These are phyloP conservation scores for Aspergillus ochraceoroseus DNA, from an alignment of 2,329 filamentous ascomycete genomes.

Conservation along the genomic window DNA sequence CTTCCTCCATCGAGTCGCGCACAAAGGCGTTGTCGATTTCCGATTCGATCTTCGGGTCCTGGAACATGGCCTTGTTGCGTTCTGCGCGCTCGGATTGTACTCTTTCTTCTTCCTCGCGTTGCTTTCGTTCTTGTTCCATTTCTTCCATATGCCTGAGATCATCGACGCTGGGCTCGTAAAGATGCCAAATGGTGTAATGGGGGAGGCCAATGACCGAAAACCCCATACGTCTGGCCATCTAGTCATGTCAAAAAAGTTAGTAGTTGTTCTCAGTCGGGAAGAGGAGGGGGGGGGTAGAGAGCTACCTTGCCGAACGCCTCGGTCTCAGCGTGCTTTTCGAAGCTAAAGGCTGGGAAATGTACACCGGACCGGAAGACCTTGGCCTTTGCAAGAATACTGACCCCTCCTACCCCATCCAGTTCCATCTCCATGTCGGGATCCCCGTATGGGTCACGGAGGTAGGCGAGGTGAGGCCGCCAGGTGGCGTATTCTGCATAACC, in stretches of 20 bases:
- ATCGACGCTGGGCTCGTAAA: slow-evolving; percentile 98
- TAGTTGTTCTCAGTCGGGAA: neutral
- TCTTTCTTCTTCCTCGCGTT: slow-evolving; percentile 73
- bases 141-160: slow-evolving; percentile 98
- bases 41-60: slow-evolving; percentile 73
- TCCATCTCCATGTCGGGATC: slow-evolving; percentile 99
- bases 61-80: slow-evolving; percentile 75
- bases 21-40: slow-evolving; percentile 83
- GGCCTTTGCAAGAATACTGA: slow-evolving; percentile 94
- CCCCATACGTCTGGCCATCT: slow-evolving; percentile 97
- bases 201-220: slow-evolving; percentile 93
- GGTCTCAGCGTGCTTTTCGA: slow-evolving; percentile 96
- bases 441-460: slow-evolving; percentile 91
- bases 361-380: slow-evolving; percentile 91
- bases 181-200: slow-evolving; percentile 98
- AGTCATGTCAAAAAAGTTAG: slow-evolving; percentile 19
- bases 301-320: slow-evolving; percentile 95
- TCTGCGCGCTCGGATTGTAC: slow-evolving; percentile 67
- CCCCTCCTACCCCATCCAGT: slow-evolving; percentile 93
- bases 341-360: slow-evolving; percentile 97
- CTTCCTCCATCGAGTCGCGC: slow-evolving; percentile 60
- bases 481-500: slow-evolving; percentile 98
- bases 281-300: neutral
- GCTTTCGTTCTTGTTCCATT: slow-evolving; percentile 83
- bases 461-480: slow-evolving; percentile 94